Evolutionary conservation across 352 stramenopile species (phyloP).

Genomic region (Aphanomyces euteiches): DNA sequence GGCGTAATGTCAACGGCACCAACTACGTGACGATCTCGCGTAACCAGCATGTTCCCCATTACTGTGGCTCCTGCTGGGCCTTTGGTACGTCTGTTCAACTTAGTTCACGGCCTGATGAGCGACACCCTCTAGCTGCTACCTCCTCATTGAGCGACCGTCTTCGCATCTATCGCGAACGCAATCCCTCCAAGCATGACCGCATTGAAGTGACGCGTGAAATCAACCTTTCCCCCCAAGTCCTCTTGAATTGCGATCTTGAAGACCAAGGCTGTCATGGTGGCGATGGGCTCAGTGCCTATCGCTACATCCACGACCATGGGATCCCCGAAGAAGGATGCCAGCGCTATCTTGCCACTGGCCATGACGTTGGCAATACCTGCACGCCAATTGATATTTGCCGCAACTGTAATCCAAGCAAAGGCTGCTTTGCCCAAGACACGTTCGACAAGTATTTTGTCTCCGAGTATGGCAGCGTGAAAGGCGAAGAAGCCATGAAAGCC

Average conservation of each 20-base stretch:
- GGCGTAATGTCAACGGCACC: constrained; percentile 81
- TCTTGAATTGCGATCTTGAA: constrained; percentile 86
- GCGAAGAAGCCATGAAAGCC: constrained; percentile 92
- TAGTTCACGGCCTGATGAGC: no score
- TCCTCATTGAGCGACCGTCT: constrained; percentile 85
- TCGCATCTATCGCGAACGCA: constrained; percentile 71
- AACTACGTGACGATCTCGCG: constrained; percentile 78
- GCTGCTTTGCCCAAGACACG: constrained; percentile 82
- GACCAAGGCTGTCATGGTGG: constrained; percentile 91
- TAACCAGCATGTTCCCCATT: constrained; percentile 85
- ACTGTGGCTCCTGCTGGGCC: constrained; percentile 87
- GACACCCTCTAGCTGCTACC: constrained; percentile 48
- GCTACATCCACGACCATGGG: constrained; percentile 87
- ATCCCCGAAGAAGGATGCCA: constrained; percentile 94
- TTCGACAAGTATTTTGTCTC: constrained; percentile 95
- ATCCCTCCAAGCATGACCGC: constrained; percentile 40
- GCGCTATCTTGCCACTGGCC: constrained; percentile 88
- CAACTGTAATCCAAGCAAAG: constrained; percentile 83
- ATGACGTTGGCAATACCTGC: constrained; percentile 88
- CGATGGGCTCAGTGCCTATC: constrained; percentile 88
- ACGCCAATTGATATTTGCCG: constrained; percentile 86
- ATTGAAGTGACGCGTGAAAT: constrained; percentile 74
- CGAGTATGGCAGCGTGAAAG: constrained; percentile 90
- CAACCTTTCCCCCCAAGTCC: constrained; percentile 76
- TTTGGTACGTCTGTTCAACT: constrained; percentile 47